A percentile compares a stretch with the other conserved stretches of the same genome.
Conservation (phyloP, 2,329 filamentous ascomycete species). For the Cladophialophora exuberans region DNA sequence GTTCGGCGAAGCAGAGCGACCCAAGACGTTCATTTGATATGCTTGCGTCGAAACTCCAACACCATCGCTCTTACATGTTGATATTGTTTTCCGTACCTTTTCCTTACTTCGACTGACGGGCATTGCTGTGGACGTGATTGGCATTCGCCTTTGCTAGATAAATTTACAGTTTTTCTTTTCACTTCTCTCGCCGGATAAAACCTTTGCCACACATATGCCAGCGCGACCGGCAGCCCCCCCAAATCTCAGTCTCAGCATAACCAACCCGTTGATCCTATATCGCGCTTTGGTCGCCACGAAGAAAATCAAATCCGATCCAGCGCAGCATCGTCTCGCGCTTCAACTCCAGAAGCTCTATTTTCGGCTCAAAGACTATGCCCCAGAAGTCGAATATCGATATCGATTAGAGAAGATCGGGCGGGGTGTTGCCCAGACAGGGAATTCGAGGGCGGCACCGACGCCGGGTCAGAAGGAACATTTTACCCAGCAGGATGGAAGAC, state of each 20-base stretch:
- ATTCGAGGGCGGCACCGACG: not conserved
- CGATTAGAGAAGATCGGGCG: conserved; percentile 64
- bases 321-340: conserved; percentile 72
- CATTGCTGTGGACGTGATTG: too few species aligned
- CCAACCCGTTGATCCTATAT: conserved; percentile 76
- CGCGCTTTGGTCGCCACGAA: conserved; percentile 70
- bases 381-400: conserved; percentile 68
- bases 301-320: conserved; percentile 68
- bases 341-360: conserved; percentile 78
- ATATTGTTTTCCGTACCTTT: too few species aligned
- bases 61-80: not conserved
- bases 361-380: conserved; percentile 77
- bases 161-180: not conserved
- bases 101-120: too few species aligned
- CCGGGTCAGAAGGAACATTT: too few species aligned
- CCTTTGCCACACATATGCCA: not conserved
- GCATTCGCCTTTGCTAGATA: too few species aligned
- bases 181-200: not conserved
- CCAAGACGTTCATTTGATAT: conserved; percentile 16
- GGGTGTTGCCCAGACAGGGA: conserved; percentile 38
- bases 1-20: conserved; percentile 14
- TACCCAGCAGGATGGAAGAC: too few species aligned
- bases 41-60: not conserved
- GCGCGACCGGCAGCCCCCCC: not conserved
- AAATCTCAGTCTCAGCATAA: conserved; percentile 32